Conservation (phyloP, 2,329 filamentous ascomycete species). For the Fusarium decemcellulare region DNA sequence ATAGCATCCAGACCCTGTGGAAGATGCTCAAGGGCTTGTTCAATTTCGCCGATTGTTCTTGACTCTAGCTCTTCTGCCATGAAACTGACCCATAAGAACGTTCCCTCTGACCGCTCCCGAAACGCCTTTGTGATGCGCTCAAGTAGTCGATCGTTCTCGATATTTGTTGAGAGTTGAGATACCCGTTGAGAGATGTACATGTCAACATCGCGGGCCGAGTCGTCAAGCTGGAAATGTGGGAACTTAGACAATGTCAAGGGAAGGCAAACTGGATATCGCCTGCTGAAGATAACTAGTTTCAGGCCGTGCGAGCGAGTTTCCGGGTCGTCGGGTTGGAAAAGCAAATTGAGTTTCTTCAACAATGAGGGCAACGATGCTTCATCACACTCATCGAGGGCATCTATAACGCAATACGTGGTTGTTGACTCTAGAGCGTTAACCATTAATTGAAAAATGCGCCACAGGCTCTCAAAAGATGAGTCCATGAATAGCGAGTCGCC, state of each 20-base stretch:
- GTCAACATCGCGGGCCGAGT: background rate
- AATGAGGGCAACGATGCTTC: accelerated
- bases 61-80: background rate
- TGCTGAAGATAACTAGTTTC: constrained; percentile 1
- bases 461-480: background rate
- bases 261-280: constrained; percentile 1
- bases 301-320: background rate
- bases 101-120: background rate
- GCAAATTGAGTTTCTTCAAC: background rate
- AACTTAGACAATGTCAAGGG: background rate
- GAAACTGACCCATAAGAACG: constrained; percentile 5
- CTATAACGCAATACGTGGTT: constrained; percentile 3
- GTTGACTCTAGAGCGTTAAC: accelerated
- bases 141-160: accelerated
- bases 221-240: background rate
- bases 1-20: background rate
- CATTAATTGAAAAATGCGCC: background rate
- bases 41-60: background rate
- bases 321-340: background rate
- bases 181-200: constrained; percentile 2
- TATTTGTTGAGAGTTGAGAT: background rate
- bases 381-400: constrained; percentile 26
- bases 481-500: accelerated
- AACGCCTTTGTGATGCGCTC: background rate
- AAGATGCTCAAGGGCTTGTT: accelerated